A percentile compares a stretch with the other conserved stretches of the same genome.
Evolutionary conservation across 73 alveolate genomes (phyloP).

Genomic region (Blepharisma japonicum): DNA sequence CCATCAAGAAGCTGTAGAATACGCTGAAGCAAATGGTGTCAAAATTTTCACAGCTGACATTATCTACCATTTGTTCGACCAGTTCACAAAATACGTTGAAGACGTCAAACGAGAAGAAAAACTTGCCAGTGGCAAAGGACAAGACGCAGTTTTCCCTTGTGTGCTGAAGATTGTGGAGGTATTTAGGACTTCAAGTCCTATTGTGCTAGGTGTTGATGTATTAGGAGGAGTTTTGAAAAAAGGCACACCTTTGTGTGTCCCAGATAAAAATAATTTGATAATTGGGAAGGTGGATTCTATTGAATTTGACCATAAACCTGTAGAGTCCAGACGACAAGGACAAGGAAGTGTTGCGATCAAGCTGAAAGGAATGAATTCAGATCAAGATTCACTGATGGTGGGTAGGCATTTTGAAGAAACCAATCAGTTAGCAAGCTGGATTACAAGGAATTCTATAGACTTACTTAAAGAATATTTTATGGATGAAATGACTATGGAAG

Average conservation of each 20-base stretch:
- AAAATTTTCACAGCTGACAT: conserved; percentile 97
- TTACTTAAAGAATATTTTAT: conserved; percentile 89
- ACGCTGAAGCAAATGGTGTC: conserved; percentile 96
- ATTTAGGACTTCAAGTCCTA: conserved; percentile 76
- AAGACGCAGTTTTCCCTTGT: conserved; percentile 97
- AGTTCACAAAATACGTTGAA: conserved; percentile 88
- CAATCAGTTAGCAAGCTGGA: conserved; percentile 52
- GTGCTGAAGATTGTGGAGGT: conserved; percentile 76
- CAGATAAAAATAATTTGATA: conserved; percentile 80
- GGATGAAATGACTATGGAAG: conserved; percentile 91
- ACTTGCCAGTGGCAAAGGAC: conserved; percentile 71
- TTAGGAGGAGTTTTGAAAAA: conserved; percentile 87
- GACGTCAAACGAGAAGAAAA: conserved; percentile 90
- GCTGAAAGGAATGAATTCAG: background rate
- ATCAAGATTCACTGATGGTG: conserved; percentile 46
- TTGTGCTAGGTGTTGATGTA: conserved; percentile 81
- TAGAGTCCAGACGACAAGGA: conserved; percentile 68
- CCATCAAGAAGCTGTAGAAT: conserved; percentile 95
- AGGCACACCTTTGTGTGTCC: conserved; percentile 96
- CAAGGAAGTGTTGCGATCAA: conserved; percentile 36
- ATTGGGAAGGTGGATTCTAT: conserved; percentile 91
- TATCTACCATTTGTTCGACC: conserved; percentile 95
- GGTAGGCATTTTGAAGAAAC: conserved; percentile 86
- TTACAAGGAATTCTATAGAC: conserved; percentile 89
- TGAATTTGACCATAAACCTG: conserved; percentile 75